phyloP scores from a whole-genome alignment of 106 monocot species.

The Iris macrosiphon region DNA sequence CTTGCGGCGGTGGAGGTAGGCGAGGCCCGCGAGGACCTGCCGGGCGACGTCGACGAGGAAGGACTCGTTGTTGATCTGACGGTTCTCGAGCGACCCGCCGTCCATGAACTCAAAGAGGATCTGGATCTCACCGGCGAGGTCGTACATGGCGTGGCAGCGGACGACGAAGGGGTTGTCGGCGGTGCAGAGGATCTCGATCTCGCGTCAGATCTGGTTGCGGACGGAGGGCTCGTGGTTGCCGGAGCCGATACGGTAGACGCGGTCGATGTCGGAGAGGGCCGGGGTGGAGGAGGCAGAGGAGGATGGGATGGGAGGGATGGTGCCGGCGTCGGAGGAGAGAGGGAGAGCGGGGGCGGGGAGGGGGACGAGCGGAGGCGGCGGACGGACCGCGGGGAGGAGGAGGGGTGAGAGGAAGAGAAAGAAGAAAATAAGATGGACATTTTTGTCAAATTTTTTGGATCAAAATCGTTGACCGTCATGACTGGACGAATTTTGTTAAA shows the following conservation, averaged over 20 bases:
- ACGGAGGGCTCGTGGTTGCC: conserved; percentile 53
- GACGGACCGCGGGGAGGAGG: conserved; percentile 41
- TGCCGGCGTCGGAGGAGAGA: no score
- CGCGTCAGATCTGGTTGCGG: conserved; percentile 62
- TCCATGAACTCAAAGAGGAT: conserved; percentile 74
- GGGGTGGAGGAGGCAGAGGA: conserved; percentile 25
- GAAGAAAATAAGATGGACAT: no score
- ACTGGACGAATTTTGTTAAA: no score
- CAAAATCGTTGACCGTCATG: no score
- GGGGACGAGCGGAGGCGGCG: conserved; percentile 55
- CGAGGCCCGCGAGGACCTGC: conserved; percentile 67
- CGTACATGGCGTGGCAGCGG: conserved; percentile 67
- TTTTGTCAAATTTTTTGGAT: no score
- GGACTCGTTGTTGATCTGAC: conserved; percentile 35
- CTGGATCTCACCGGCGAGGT: conserved; percentile 67
- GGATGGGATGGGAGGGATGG: conserved; percentile 50
- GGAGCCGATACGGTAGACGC: no score
- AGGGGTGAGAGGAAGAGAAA: no score
- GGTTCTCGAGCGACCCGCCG: conserved; percentile 53
- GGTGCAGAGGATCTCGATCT: conserved; percentile 70
- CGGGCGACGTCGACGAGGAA: conserved; percentile 42
- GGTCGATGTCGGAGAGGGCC: conserved; percentile 53
- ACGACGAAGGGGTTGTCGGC: conserved; percentile 64
- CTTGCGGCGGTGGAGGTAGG: conserved; percentile 71
- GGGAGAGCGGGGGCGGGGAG: no score